These are phyloP conservation scores for Ligustrum vulgare DNA, from an alignment of 257 asterid genomes.

Conservation along the genomic window DNA sequence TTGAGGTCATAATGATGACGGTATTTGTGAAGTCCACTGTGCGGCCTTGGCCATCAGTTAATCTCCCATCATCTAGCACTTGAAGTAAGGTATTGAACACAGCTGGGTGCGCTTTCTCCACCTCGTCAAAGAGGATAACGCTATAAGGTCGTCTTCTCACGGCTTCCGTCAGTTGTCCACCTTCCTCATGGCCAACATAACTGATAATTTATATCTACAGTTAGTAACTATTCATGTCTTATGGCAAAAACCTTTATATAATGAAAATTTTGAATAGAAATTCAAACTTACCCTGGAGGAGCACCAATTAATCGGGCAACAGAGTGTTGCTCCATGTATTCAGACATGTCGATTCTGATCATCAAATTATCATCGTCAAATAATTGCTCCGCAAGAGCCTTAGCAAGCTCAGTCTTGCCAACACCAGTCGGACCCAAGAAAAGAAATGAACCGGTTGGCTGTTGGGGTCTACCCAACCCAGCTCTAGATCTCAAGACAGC, in stretches of 20 bases:
- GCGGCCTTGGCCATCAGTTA: constrained; percentile 92
- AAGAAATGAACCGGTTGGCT: constrained; percentile 89
- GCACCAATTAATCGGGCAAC: constrained; percentile 89
- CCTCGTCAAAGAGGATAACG: constrained; percentile 82
- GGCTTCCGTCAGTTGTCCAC: constrained; percentile 87
- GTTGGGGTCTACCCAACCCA: constrained; percentile 83
- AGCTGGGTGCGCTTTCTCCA: constrained; percentile 78
- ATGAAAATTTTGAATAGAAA: background rate
- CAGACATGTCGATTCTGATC: constrained; percentile 87
- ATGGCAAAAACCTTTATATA: background rate
- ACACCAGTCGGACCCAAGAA: constrained; percentile 97
- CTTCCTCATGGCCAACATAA: constrained; percentile 93
- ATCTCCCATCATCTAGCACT: constrained; percentile 83
- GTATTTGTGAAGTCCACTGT: constrained; percentile 82
- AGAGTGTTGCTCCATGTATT: constrained; percentile 97
- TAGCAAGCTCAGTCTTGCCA: constrained; percentile 91
- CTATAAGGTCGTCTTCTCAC: constrained; percentile 91
- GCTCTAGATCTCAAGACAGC: constrained; percentile 90
- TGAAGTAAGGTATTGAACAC: constrained; percentile 84
- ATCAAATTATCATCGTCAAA: constrained; percentile 79
- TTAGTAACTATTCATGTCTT: background rate
- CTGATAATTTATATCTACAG: constrained; percentile 20
- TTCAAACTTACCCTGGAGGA: constrained; percentile 77
- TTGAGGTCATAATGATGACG: constrained; percentile 86
- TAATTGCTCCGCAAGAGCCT: constrained; percentile 88